Percentiles rank a stretch among this genome's conserved stretches.
phyloP scores from a whole-genome alignment of 495 filamentous ascomycete species.

The Penicillium atrosanguineum region DNA sequence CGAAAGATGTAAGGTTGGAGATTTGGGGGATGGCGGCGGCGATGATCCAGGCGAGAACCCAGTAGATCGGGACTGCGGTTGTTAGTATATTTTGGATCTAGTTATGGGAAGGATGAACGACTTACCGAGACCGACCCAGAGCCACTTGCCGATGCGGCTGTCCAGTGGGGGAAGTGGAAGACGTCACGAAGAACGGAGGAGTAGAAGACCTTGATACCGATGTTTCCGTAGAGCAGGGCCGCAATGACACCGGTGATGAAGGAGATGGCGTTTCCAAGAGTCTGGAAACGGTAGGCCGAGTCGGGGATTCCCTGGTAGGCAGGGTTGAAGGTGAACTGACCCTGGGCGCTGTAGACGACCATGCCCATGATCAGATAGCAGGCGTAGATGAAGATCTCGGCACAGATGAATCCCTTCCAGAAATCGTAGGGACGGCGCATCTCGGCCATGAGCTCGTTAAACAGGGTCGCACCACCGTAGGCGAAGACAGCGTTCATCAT shows the following conservation, averaged over 20 bases:
- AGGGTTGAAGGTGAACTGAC: constrained; percentile 52
- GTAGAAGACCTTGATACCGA: constrained; percentile 63
- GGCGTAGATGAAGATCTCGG: constrained; percentile 53
- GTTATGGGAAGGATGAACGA: background rate
- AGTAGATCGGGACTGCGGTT: constrained; percentile 52
- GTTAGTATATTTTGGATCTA: background rate
- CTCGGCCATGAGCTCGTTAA: constrained; percentile 64
- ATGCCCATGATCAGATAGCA: constrained; percentile 55
- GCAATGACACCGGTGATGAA: constrained; percentile 54
- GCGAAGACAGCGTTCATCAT: constrained; percentile 58
- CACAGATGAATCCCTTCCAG: constrained; percentile 56
- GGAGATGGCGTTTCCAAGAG: constrained; percentile 51
- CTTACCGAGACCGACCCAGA: constrained; percentile 39
- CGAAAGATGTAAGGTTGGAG: constrained; percentile 42
- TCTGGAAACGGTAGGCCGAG: constrained; percentile 47
- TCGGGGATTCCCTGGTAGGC: constrained; percentile 45
- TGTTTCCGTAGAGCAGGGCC: constrained; percentile 55
- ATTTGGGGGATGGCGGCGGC: constrained; percentile 46
- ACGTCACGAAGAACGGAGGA: constrained; percentile 53
- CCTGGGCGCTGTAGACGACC: constrained; percentile 55
- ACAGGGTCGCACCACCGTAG: constrained; percentile 58
- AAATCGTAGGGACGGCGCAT: constrained; percentile 62
- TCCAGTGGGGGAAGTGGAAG: constrained; percentile 49
- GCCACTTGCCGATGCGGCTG: constrained; percentile 43
- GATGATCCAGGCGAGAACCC: constrained; percentile 48